Percentiles rank a stretch among this genome's conserved stretches.
phyloP scores from a whole-genome alignment of 2,329 filamentous ascomycete species.

The Trichoderma citrinoviride region DNA sequence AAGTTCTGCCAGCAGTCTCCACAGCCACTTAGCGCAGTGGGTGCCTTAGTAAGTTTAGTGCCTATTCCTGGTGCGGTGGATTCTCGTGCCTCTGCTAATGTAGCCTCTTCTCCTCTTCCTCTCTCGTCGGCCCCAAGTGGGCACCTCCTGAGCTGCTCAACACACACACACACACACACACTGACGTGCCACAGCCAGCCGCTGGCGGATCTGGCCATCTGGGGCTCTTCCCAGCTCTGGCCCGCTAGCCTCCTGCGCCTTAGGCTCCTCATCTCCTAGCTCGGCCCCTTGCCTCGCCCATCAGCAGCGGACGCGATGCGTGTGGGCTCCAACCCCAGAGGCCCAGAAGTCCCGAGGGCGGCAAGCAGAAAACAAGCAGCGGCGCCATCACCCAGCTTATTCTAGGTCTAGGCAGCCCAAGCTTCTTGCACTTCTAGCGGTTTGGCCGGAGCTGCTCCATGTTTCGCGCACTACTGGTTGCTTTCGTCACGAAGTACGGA shows the following conservation, averaged over 20 bases:
- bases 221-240: constrained; percentile 1
- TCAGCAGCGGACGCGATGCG: constrained; percentile 14
- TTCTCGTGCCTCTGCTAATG: too few relatives aligned
- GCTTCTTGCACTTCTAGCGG: not conserved
- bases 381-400: not conserved
- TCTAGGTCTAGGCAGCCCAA: not conserved
- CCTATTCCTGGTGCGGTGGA: too few relatives aligned
- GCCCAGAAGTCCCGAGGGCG: not conserved
- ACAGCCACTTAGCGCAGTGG: too few relatives aligned
- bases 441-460: not conserved
- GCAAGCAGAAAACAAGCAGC: not conserved
- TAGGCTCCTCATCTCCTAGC: not conserved
- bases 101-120: too few relatives aligned
- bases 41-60: too few relatives aligned
- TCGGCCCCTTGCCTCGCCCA: constrained; percentile 7
- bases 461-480: not conserved
- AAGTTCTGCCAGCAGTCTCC: not conserved
- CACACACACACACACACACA: not conserved
- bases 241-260: not conserved
- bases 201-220: constrained; percentile 26
- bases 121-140: not conserved
- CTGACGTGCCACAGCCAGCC: constrained; percentile 23
- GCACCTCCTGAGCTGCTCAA: constrained; percentile 11
- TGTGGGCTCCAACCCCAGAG: constrained; percentile 12
- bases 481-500: not conserved